Evolutionary conservation across 345 rosid species (phyloP).

Genomic region (Tarenaya hassleriana): DNA sequence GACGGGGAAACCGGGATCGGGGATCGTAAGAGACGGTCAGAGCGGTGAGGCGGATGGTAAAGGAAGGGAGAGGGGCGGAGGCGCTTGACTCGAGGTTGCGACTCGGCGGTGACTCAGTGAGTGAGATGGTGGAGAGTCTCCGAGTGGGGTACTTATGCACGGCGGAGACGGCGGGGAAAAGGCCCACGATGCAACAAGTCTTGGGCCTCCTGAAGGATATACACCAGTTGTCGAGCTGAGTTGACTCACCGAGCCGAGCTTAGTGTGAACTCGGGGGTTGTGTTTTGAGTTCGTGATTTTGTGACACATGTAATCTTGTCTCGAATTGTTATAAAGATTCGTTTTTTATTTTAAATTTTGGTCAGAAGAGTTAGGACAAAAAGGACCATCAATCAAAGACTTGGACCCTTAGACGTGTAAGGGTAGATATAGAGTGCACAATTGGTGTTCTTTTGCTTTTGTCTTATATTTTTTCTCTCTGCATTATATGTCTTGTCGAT

Average conservation of each 20-base stretch:
- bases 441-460: too few relatives aligned
- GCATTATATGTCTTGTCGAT: too few relatives aligned
- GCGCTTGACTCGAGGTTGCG: constrained; percentile 61
- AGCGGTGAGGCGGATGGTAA: constrained; percentile 53
- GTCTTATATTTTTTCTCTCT: too few relatives aligned
- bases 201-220: constrained; percentile 80
- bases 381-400: too few relatives aligned
- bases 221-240: constrained; percentile 33
- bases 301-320: too few relatives aligned
- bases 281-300: too few relatives aligned
- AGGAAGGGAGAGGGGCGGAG: constrained; percentile 52
- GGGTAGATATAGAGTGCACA: too few relatives aligned
- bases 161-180: constrained; percentile 64
- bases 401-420: too few relatives aligned
- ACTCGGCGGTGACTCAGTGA: constrained; percentile 43
- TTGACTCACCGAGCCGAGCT: neutral
- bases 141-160: constrained; percentile 79
- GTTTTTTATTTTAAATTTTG: neutral
- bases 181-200: constrained; percentile 93
- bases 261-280: too few relatives aligned
- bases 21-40: constrained; percentile 49
- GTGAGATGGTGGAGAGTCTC: constrained; percentile 76
- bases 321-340: too few relatives aligned
- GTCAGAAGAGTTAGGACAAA: too few relatives aligned
- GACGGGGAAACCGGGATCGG: constrained; percentile 58